phyloP scores from a whole-genome alignment of 1,284 basidiomycete species.

The Rhodotorula sp. region DNA sequence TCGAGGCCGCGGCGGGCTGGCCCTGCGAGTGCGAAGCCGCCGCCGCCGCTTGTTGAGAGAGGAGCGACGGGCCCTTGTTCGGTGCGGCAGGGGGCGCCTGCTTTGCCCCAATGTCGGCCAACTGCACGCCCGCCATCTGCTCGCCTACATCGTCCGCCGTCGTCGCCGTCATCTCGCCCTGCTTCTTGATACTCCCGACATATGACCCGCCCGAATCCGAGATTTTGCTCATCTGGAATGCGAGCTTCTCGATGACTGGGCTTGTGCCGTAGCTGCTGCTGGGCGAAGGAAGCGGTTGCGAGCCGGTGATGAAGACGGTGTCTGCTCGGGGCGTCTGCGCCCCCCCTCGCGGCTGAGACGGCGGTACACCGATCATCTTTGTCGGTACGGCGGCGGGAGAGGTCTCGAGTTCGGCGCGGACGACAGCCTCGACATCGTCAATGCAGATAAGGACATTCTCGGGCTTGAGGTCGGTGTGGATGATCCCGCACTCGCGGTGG shows the following conservation, averaged over 20 bases:
- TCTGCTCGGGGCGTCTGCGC: conserved; percentile 94
- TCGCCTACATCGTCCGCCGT: conserved; percentile 58
- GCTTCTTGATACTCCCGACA: conserved; percentile 39
- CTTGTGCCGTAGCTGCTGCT: conserved; percentile 69
- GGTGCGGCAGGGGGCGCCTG: conserved; percentile 54
- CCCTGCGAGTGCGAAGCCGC: conserved; percentile 16
- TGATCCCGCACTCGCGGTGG: conserved; percentile 81
- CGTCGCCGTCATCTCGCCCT: conserved; percentile 47
- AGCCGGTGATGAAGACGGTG: conserved; percentile 84
- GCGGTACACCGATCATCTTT: conserved; percentile 90
- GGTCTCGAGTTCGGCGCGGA: conserved; percentile 75
- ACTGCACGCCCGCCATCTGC: conserved; percentile 65
- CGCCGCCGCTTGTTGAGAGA: conserved; percentile 64
- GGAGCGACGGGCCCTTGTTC: conserved; percentile 68
- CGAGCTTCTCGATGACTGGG: conserved; percentile 84
- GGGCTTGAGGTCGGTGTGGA: conserved; percentile 77
- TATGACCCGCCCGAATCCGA: conserved; percentile 42
- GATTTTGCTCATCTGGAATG: conserved; percentile 82
- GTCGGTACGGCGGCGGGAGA: conserved; percentile 61
- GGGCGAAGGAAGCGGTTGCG: conserved; percentile 81
- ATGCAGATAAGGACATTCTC: conserved; percentile 98
- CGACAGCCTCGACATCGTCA: conserved; percentile 93
- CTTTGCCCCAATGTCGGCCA: conserved; percentile 63
- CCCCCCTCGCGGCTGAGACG: conserved; percentile 89
- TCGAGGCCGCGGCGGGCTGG: conserved; percentile 1